Evolutionary conservation across 164 flowering plant species (phyloP).

Genomic region (Hamamelis virginiana): DNA sequence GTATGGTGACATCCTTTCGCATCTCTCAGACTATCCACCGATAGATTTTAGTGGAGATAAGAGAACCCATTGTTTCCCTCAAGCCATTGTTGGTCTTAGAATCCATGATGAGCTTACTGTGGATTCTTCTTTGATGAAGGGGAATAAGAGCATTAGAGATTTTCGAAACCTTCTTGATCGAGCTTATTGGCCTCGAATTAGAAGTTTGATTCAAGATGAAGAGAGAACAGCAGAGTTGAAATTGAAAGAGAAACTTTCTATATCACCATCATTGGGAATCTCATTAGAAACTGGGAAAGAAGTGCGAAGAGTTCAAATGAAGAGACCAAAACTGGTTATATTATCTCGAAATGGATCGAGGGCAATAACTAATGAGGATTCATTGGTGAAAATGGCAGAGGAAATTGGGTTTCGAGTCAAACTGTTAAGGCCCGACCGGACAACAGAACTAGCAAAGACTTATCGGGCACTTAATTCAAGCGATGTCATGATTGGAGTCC

Average conservation of each 20-base stretch:
- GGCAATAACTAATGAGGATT: conserved; percentile 60
- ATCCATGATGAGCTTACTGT: conserved; percentile 91
- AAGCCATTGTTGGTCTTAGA: conserved; percentile 71
- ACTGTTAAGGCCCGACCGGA: conserved; percentile 57
- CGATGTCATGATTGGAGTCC: conserved; percentile 89
- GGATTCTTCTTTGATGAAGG: conserved; percentile 50
- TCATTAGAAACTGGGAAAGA: background rate
- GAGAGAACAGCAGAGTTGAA: conserved; percentile 26
- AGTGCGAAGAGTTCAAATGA: conserved; percentile 6
- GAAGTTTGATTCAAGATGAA: conserved; percentile 45
- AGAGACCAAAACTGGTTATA: conserved; percentile 63
- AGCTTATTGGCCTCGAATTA: conserved; percentile 72
- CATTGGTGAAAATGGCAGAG: conserved; percentile 61
- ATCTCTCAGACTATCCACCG: conserved; percentile 64
- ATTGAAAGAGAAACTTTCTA: conserved; percentile 5
- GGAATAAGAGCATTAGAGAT: conserved; percentile 54
- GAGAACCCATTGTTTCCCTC: conserved; percentile 76
- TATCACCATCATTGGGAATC: conserved; percentile 17
- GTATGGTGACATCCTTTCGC: conserved; percentile 64
- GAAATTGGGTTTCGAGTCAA: conserved; percentile 68
- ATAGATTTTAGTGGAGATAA: conserved; percentile 56
- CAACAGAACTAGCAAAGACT: conserved; percentile 71
- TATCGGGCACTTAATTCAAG: conserved; percentile 74
- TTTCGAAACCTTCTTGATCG: conserved; percentile 61
- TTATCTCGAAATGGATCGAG: conserved; percentile 77